Conservation (phyloP, 257 asterid species). For the Primulina tabacum region DNA sequence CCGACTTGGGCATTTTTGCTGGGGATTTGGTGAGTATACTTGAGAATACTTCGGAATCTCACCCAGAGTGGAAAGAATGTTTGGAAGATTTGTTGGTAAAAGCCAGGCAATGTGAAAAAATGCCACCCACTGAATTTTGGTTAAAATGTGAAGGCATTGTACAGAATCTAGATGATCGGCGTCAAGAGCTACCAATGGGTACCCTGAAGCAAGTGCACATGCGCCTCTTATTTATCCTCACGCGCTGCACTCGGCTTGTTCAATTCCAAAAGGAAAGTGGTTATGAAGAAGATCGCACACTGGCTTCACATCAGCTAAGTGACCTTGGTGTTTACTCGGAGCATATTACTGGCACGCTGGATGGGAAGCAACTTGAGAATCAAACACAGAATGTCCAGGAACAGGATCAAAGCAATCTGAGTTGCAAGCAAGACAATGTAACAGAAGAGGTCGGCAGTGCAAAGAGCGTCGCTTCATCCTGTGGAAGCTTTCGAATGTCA, state of each 20-base stretch:
- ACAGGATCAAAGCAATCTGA: conserved; percentile 34
- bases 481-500: conserved; percentile 88
- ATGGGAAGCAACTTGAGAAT: conserved; percentile 30
- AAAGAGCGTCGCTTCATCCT: conserved; percentile 60
- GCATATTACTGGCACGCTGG: conserved; percentile 30
- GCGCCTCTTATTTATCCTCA: conserved; percentile 81
- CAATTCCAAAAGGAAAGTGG: conserved; percentile 94
- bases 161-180: conserved; percentile 84
- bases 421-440: conserved; percentile 38
- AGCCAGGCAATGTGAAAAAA: conserved; percentile 81
- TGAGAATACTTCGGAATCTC: conserved; percentile 63
- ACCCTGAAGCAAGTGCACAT: conserved; percentile 78
- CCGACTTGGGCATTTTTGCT: conserved; percentile 82
- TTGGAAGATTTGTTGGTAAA: conserved; percentile 81
- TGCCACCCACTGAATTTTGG: conserved; percentile 89
- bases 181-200: conserved; percentile 85
- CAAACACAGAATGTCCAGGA: conserved; percentile 35
- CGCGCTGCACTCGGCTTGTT: conserved; percentile 92
- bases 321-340: conserved; percentile 85
- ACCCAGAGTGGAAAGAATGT: conserved; percentile 64
- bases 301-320: conserved; percentile 75
- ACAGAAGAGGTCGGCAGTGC: conserved; percentile 69
- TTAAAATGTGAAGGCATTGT: conserved; percentile 80
- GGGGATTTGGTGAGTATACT: conserved; percentile 83
- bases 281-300: conserved; percentile 62